Evolutionary conservation across 495 filamentous ascomycete species (phyloP).

Genomic region (Neurospora sp.): DNA sequence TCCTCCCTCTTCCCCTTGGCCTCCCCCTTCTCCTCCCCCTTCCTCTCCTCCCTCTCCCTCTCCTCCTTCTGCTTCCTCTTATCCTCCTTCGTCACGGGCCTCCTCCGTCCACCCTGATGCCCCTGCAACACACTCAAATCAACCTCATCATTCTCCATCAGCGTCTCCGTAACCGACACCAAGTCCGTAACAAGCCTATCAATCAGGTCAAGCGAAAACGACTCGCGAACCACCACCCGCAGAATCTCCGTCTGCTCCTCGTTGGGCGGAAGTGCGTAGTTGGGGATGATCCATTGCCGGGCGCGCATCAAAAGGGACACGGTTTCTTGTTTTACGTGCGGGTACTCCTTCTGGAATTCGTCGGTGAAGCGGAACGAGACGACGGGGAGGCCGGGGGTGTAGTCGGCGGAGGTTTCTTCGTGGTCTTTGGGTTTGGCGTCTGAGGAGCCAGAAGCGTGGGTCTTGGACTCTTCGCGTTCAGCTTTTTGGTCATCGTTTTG

Average conservation of each 20-base stretch:
- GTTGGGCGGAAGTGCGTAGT: constrained; percentile 59
- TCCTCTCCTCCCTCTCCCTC: constrained; percentile 11
- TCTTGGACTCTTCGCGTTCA: constrained; percentile 15
- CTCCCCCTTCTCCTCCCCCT: constrained; percentile 8
- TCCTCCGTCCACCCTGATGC: constrained; percentile 14
- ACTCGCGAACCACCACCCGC: constrained; percentile 59
- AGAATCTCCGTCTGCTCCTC: constrained; percentile 58
- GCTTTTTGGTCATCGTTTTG: constrained; percentile 8
- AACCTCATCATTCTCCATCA: constrained; percentile 43
- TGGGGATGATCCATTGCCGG: constrained; percentile 69
- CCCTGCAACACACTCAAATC: constrained; percentile 33
- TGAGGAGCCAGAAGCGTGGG: not conserved
- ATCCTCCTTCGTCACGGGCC: constrained; percentile 15
- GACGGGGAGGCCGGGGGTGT: constrained; percentile 60
- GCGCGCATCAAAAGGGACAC: constrained; percentile 56
- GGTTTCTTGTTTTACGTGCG: constrained; percentile 55
- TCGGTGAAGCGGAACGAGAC: constrained; percentile 60
- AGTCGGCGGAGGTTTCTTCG: constrained; percentile 41
- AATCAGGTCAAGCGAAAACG: constrained; percentile 58
- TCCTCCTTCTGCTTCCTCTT: constrained; percentile 17
- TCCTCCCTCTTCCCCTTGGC: constrained; percentile 13
- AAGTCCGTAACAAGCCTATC: constrained; percentile 51
- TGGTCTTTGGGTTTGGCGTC: not conserved
- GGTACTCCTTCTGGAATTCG: constrained; percentile 50
- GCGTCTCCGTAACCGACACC: constrained; percentile 43